These are phyloP conservation scores for Wallemia hederae DNA, from an alignment of 1,284 basidiomycete genomes.

Conservation along the genomic window DNA sequence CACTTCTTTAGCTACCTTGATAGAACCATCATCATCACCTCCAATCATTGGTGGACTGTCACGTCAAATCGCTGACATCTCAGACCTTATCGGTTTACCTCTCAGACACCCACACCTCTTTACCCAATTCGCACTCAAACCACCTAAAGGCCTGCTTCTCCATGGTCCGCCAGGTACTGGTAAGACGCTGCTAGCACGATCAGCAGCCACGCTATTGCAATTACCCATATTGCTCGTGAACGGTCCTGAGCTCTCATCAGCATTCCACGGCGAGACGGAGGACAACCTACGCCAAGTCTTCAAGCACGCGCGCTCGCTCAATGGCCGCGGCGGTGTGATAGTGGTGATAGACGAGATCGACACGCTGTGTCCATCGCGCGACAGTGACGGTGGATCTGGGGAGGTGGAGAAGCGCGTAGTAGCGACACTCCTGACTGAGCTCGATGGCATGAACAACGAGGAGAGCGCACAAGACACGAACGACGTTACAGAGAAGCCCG, in stretches of 20 bases:
- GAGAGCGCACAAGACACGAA: too few species aligned
- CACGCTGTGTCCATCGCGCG: slow-evolving; percentile 64
- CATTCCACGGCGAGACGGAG: slow-evolving; percentile 92
- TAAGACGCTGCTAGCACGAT: slow-evolving; percentile 71
- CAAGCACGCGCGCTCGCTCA: slow-evolving; percentile 45
- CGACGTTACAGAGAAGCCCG: slow-evolving; percentile 14
- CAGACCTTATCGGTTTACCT: slow-evolving; percentile 82
- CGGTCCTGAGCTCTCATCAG: slow-evolving; percentile 75
- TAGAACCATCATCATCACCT: not conserved
- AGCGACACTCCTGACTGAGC: slow-evolving; percentile 70
- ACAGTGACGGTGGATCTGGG: slow-evolving; percentile 60
- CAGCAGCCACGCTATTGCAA: slow-evolving; percentile 52
- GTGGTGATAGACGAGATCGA: slow-evolving; percentile 92
- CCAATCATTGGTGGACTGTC: slow-evolving; percentile 59
- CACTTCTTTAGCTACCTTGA: not conserved
- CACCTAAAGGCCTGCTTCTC: slow-evolving; percentile 62
- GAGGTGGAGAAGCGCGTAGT: slow-evolving; percentile 92
- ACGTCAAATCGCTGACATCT: slow-evolving; percentile 61
- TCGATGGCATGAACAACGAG: slow-evolving; percentile 65
- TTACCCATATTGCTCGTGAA: slow-evolving; percentile 66
- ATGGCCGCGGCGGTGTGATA: slow-evolving; percentile 33
- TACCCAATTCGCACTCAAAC: slow-evolving; percentile 59
- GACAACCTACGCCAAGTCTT: slow-evolving; percentile 68
- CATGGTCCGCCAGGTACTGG: slow-evolving; percentile 84
- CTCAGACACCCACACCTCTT: slow-evolving; percentile 70